Conservation (phyloP, 2,329 filamentous ascomycete genomes). For the Pseudocercospora ulei region DNA sequence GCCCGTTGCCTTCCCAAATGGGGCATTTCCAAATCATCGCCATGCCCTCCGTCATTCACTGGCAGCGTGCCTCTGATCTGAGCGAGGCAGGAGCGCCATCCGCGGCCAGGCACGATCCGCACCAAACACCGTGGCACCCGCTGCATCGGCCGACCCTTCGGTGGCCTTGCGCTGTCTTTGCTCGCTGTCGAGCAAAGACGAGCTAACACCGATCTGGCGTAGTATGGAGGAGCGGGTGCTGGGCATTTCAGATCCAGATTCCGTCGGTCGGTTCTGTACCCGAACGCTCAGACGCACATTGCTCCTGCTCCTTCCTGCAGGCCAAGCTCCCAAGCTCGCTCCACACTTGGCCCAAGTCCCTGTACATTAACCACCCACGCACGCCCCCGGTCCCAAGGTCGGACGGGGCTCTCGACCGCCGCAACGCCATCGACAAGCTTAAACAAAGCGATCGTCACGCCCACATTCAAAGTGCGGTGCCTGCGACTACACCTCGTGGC, state of each 20-base stretch:
- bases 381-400: conserved; percentile 24
- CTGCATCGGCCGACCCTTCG: conserved; percentile 4
- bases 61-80: too few relatives aligned
- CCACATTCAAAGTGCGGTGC: conserved; percentile 30
- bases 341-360: conserved; percentile 20
- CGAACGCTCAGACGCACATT: conserved; percentile 22
- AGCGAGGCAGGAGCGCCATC: neutral
- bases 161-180: conserved; percentile 6
- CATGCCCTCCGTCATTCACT: too few relatives aligned
- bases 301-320: too few relatives aligned
- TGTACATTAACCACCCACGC: conserved; percentile 30
- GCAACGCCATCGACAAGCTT: conserved; percentile 42
- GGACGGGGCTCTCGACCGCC: conserved; percentile 42
- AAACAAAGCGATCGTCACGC: conserved; percentile 45
- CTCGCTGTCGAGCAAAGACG: conserved; percentile 1
- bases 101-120: neutral
- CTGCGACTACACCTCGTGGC: conserved; percentile 26
- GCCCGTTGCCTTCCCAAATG: too few relatives aligned
- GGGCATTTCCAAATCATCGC: too few relatives aligned
- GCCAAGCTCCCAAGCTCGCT: conserved; percentile 18
- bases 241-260: conserved; percentile 30
- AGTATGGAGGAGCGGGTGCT: too few relatives aligned
- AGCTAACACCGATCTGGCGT: too few relatives aligned
- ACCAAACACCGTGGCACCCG: conserved; percentile 1
- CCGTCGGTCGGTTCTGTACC: too few relatives aligned